These are phyloP conservation scores for Canariomyces notabilis DNA, from an alignment of 2,329 filamentous ascomycete genomes.

Conservation along the genomic window DNA sequence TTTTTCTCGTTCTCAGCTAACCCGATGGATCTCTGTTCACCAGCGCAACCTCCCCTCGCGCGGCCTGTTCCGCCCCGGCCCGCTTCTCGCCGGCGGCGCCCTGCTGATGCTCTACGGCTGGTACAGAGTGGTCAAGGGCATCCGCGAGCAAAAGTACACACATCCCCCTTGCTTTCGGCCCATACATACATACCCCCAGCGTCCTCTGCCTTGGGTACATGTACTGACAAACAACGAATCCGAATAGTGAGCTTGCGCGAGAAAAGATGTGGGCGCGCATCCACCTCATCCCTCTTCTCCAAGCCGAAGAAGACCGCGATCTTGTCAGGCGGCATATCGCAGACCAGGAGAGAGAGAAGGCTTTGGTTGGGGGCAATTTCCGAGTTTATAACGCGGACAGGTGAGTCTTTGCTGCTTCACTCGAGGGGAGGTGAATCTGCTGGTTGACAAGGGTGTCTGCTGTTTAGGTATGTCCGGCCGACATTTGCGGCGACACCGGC, in stretches of 20 bases:
- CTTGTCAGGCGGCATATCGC: constrained; percentile 82
- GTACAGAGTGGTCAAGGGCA: constrained; percentile 76
- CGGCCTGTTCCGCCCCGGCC: constrained; percentile 73
- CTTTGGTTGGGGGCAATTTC: constrained; percentile 75
- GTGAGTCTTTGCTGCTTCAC: constrained; percentile 46
- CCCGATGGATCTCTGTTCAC: constrained; percentile 6
- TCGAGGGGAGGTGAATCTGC: background rate
- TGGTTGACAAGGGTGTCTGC: constrained; percentile 14
- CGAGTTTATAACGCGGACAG: constrained; percentile 85
- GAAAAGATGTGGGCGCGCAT: constrained; percentile 99
- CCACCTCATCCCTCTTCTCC: constrained; percentile 85
- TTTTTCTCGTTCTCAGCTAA: background rate
- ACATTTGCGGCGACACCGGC: constrained; percentile 71
- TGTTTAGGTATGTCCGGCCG: constrained; percentile 68
- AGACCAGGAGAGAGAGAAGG: constrained; percentile 84
- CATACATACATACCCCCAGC: background rate
- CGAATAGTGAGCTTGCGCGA: constrained; percentile 82
- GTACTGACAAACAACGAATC: too few species aligned
- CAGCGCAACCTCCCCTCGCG: constrained; percentile 88
- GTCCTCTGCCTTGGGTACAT: background rate
- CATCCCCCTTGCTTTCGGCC: background rate
- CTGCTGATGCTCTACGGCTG: constrained; percentile 84
- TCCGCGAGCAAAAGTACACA: constrained; percentile 85
- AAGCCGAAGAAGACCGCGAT: constrained; percentile 95
- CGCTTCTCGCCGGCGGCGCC: constrained; percentile 71